Percentiles rank a stretch among this genome's conserved stretches.
phyloP scores from a whole-genome alignment of 2,329 filamentous ascomycete genomes.

The Aspergillus chevalieri region DNA sequence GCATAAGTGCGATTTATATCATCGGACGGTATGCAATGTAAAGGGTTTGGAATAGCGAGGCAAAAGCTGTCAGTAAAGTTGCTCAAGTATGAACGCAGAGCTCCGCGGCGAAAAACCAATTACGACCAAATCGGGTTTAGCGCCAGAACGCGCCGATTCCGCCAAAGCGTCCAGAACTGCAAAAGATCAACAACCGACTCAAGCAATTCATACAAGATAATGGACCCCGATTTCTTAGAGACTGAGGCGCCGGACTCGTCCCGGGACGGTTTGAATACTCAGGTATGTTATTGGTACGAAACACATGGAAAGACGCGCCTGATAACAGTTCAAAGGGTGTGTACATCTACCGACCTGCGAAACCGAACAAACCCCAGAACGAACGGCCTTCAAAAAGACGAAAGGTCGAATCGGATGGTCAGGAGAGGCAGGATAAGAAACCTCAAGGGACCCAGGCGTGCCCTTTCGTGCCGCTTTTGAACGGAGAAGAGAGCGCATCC shows the following conservation, averaged over 20 bases:
- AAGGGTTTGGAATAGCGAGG: constrained; percentile 1
- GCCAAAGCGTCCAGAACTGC: constrained; percentile 6
- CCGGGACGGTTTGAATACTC: constrained; percentile 24
- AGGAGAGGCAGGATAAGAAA: constrained; percentile 21
- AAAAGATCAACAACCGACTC: neutral
- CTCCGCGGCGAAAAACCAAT: constrained; percentile 22
- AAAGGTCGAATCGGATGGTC: constrained; percentile 38
- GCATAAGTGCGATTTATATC: constrained; percentile 35
- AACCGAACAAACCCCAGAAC: constrained; percentile 27
- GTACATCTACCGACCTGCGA: constrained; percentile 55
- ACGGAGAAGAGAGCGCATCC: constrained; percentile 30
- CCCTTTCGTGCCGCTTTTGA: constrained; percentile 35
- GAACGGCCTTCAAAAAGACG: constrained; percentile 53
- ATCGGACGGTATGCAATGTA: constrained; percentile 18
- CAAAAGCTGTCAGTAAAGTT: constrained; percentile 4
- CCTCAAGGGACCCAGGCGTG: constrained; percentile 9
- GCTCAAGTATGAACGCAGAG: constrained; percentile 12
- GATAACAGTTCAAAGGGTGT: constrained; percentile 44
- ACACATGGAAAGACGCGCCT: constrained; percentile 7
- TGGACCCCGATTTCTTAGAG: constrained; percentile 13
- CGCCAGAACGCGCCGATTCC: constrained; percentile 13
- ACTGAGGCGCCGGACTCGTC: constrained; percentile 17
- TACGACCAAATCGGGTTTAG: constrained; percentile 26
- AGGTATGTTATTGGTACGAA: constrained; percentile 15
- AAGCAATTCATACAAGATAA: constrained; percentile 3